A percentile compares a stretch with the other conserved stretches of the same genome.
Conservation (phyloP, 2,329 filamentous ascomycete species). For the Westerdykella sp. region DNA sequence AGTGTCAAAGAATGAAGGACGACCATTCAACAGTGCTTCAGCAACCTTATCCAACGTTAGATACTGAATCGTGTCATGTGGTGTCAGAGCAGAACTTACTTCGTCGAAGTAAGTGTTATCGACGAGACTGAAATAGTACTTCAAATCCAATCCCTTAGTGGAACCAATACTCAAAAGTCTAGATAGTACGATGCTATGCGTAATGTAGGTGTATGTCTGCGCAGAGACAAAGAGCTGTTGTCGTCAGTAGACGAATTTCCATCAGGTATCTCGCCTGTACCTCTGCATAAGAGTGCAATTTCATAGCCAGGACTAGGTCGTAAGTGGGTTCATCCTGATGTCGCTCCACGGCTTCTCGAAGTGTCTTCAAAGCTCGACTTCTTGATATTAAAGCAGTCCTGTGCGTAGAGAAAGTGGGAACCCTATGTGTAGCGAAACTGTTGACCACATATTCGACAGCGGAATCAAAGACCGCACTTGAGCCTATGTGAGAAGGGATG, state of each 20-base stretch:
- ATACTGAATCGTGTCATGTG: background rate
- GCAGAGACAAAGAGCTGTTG: constrained; percentile 11
- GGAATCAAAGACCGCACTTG: constrained; percentile 20
- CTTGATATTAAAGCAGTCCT: constrained; percentile 15
- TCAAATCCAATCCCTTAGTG: constrained; percentile 17
- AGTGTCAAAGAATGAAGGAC: constrained; percentile 25
- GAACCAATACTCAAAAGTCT: constrained; percentile 21
- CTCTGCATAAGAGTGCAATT: constrained; percentile 26
- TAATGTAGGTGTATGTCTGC: constrained; percentile 16
- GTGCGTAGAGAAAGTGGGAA: constrained; percentile 17
- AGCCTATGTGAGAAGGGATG: constrained; percentile 24
- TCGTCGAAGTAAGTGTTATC: constrained; percentile 32
- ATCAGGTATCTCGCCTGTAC: constrained; percentile 6
- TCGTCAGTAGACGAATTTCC: constrained; percentile 4
- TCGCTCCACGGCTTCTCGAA: constrained; percentile 17
- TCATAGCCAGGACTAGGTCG: constrained; percentile 23
- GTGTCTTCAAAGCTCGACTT: constrained; percentile 19
- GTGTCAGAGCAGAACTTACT: constrained; percentile 9
- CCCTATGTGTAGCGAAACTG: constrained; percentile 16
- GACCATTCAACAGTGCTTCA: constrained; percentile 23
- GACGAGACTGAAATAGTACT: constrained; percentile 27
- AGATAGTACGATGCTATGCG: constrained; percentile 23
- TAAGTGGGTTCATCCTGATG: constrained; percentile 13
- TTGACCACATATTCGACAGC: constrained; percentile 23
- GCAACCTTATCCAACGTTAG: constrained; percentile 14